Evolutionary conservation across 495 filamentous ascomycete genomes (phyloP).

Genomic region (Aspergillus mulundensis): DNA sequence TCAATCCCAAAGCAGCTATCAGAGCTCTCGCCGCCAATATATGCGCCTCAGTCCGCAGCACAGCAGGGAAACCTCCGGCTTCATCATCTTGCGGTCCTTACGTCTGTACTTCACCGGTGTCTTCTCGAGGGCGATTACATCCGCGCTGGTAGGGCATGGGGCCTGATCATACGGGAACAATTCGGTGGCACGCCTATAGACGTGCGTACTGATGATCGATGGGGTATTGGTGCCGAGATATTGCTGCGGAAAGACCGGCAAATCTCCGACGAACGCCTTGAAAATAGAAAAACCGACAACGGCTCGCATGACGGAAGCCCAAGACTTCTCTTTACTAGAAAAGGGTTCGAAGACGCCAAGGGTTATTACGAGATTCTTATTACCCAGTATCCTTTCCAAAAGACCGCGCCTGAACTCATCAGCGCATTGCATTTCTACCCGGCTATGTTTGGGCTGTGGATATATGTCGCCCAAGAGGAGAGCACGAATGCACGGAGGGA

Average conservation of each 20-base stretch:
- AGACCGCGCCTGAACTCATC: slow-evolving; percentile 36
- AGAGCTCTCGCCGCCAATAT: slow-evolving; percentile 30
- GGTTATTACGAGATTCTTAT: slow-evolving; percentile 64
- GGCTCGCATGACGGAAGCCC: background rate
- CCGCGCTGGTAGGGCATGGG: slow-evolving; percentile 63
- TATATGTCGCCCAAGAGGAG: slow-evolving; percentile 55
- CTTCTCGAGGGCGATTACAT: slow-evolving; percentile 56
- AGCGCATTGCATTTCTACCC: slow-evolving; percentile 59
- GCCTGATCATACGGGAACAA: slow-evolving; percentile 56
- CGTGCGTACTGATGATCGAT: slow-evolving; percentile 50
- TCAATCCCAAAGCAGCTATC: slow-evolving; percentile 24
- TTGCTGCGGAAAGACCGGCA: slow-evolving; percentile 46
- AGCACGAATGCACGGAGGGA: slow-evolving; percentile 33
- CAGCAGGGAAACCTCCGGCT: slow-evolving; percentile 40
- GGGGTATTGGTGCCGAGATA: slow-evolving; percentile 70
- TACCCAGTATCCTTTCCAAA: slow-evolving; percentile 60
- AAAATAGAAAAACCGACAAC: background rate
- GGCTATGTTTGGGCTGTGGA: slow-evolving; percentile 64
- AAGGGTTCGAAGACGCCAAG: slow-evolving; percentile 54
- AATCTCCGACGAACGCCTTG: slow-evolving; percentile 9
- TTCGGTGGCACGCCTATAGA: slow-evolving; percentile 50
- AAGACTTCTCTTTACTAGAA: slow-evolving; percentile 36
- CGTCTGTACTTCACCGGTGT: slow-evolving; percentile 58
- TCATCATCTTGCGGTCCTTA: slow-evolving; percentile 58
- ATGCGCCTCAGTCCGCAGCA: slow-evolving; percentile 33